Percentiles rank a stretch among this genome's conserved stretches.
Evolutionary conservation across 1,284 basidiomycete genomes (phyloP).

Genomic region (Melampsora abietis-canadensis): DNA sequence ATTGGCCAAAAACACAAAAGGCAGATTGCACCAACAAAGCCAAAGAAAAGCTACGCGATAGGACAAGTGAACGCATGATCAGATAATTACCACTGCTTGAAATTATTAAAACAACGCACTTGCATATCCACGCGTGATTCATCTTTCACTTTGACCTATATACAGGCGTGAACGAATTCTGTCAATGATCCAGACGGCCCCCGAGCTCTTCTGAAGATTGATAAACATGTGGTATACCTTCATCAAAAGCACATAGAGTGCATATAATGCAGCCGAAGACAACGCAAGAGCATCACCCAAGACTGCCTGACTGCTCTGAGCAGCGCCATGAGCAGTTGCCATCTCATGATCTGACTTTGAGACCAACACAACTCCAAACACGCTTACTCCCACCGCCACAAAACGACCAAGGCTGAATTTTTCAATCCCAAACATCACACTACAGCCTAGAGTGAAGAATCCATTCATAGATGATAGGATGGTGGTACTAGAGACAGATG

Average conservation of each 20-base stretch:
- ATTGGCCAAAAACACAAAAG: conserved; percentile 76
- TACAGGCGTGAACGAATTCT: conserved; percentile 40
- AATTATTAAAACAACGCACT: background rate
- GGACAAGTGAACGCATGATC: background rate
- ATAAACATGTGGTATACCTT: conserved; percentile 58
- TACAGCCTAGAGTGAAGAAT: conserved; percentile 87
- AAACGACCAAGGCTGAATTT: conserved; percentile 70
- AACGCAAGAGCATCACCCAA: conserved; percentile 74
- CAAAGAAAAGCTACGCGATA: conserved; percentile 57
- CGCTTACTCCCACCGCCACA: conserved; percentile 64
- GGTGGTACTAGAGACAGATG: conserved; percentile 84
- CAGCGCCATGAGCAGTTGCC: background rate
- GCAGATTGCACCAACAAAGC: conserved; percentile 77
- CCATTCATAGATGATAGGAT: conserved; percentile 81
- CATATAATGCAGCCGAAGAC: conserved; percentile 79
- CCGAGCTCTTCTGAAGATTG: too few relatives aligned
- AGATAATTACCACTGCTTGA: background rate
- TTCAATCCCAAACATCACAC: conserved; percentile 80
- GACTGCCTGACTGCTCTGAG: background rate
- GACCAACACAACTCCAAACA: conserved; percentile 33
- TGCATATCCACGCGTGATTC: conserved; percentile 42
- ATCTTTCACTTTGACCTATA: conserved; percentile 66
- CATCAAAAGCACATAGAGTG: conserved; percentile 84
- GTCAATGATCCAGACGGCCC: background rate
- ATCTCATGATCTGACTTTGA: conserved; percentile 29